Evolutionary conservation across 208 protist genomes (phyloP), one percentile per base, ranked within the genome.

Genomic region (Herpetomonas muscarum): DNA sequence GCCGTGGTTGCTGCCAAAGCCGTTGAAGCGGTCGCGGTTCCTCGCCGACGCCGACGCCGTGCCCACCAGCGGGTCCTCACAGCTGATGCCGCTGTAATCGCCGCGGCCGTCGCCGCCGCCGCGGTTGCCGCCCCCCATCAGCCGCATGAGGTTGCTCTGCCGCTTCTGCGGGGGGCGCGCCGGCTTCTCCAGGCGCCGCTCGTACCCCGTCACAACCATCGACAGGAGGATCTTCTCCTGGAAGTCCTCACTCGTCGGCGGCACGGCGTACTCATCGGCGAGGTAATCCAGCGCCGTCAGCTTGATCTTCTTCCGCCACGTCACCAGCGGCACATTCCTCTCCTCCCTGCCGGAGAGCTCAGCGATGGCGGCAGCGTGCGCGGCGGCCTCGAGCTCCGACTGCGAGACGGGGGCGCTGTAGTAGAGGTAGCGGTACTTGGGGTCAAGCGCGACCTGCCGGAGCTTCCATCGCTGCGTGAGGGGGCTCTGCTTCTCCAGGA

Each of bases 391-490:
- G 25, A 69, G 58, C 32, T 67, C 66, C 5, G 24, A 36, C 7
- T 46, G 31, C 41, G 61, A 68, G 21, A 81, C 29, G 12, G 65
- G 47, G 19, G 58, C 66, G 57, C 68, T 69, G 64, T 76, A 81
- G 61, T 81, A 81, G 22, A 81, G 54, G 52, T 81, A 76, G 19
- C 74, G 68, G 41, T 67, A 69, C 56, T 73, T 70, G 52, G 60
- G 46, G 48, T 81, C 74, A 22, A 81, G 69, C 55, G 74, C 74
- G n/a, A 81, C 53, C 61, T 70, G 67, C 24, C 74, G 74, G 39
- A 73, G 47, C 58, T 71, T 70, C 74, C 74, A 81, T 29, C 57
- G 61, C 57, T 61, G 65, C 4, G 71, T 74, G 1, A 74, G 48
- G 13, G 60, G 48, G 51, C 59, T 74, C 46, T 67, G 56, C 71